These are phyloP conservation scores for Tolypocladium inflatum DNA, from an alignment of 2,329 filamentous ascomycete genomes.

Conservation along the genomic window DNA sequence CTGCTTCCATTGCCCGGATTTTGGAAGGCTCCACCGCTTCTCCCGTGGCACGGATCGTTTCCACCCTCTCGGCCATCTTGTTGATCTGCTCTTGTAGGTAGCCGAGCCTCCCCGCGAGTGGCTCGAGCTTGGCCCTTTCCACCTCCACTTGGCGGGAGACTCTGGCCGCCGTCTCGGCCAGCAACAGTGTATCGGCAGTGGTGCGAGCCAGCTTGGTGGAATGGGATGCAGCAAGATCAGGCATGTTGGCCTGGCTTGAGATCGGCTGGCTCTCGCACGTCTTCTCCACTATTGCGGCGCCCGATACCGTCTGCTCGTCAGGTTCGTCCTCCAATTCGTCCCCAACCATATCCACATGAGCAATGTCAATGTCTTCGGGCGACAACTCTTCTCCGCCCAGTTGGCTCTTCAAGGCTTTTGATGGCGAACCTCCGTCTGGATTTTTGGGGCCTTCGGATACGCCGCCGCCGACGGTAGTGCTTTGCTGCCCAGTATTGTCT, in stretches of 20 bases:
- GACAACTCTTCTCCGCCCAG: conserved; percentile 13
- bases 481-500: background rate
- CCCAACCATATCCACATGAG: conserved; percentile 21
- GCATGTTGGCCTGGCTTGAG: background rate
- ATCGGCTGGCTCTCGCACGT: background rate
- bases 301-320: conserved; percentile 6
- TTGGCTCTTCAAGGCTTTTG: background rate
- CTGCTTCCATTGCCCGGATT: conserved; percentile 24
- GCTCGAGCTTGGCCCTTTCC: conserved; percentile 23
- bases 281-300: background rate
- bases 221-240: background rate
- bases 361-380: conserved; percentile 42
- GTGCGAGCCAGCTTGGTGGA: background rate
- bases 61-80: conserved; percentile 19
- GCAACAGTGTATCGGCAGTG: background rate
- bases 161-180: conserved; percentile 1
- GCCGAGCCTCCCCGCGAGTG: conserved; percentile 21
- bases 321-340: conserved; percentile 16
- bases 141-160: conserved; percentile 11
- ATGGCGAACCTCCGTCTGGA: background rate
- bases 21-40: conserved; percentile 14
- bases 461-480: background rate
- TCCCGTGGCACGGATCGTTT: conserved; percentile 13
- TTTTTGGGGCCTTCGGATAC: background rate
- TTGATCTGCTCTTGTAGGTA: conserved; percentile 19